These are phyloP conservation scores for Penicillium sp. DNA, from an alignment of 2,329 filamentous ascomycete species.

Conservation along the genomic window DNA sequence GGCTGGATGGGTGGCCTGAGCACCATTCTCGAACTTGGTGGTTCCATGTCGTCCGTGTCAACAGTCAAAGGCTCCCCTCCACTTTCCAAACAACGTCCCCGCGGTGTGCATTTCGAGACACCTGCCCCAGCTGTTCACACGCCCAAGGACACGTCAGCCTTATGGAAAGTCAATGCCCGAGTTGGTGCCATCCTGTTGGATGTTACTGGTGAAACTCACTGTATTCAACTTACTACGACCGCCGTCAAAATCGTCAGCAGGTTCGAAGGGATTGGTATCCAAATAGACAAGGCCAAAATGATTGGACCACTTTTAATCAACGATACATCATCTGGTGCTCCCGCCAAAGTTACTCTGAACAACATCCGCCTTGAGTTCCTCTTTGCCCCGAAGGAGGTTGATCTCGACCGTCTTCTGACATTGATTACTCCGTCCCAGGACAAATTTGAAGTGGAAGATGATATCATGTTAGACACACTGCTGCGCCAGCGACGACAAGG, in stretches of 20 bases:
- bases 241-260: slow-evolving; percentile 78
- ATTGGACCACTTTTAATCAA: slow-evolving; percentile 65
- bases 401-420: slow-evolving; percentile 77
- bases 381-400: slow-evolving; percentile 68
- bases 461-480: slow-evolving; percentile 91
- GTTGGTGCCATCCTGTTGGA: slow-evolving; percentile 74
- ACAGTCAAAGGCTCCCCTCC: slow-evolving; percentile 45
- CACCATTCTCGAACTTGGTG: slow-evolving; percentile 83
- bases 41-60: slow-evolving; percentile 74
- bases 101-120: slow-evolving; percentile 59
- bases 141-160: slow-evolving; percentile 14
- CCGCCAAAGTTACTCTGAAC: slow-evolving; percentile 61
- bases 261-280: slow-evolving; percentile 67
- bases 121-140: slow-evolving; percentile 30
- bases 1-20: slow-evolving; percentile 88
- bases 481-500: slow-evolving; percentile 83
- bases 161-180: slow-evolving; percentile 68
- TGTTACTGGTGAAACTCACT: slow-evolving; percentile 74
- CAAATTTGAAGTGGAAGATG: slow-evolving; percentile 83
- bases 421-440: slow-evolving; percentile 89
- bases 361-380: slow-evolving; percentile 72
- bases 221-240: slow-evolving; percentile 70
- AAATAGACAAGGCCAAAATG: slow-evolving; percentile 71
- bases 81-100: slow-evolving; percentile 33
- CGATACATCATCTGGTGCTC: slow-evolving; percentile 44